Evolutionary conservation across 1,284 basidiomycete genomes (phyloP).

Genomic region (Sphagnurus paluster): DNA sequence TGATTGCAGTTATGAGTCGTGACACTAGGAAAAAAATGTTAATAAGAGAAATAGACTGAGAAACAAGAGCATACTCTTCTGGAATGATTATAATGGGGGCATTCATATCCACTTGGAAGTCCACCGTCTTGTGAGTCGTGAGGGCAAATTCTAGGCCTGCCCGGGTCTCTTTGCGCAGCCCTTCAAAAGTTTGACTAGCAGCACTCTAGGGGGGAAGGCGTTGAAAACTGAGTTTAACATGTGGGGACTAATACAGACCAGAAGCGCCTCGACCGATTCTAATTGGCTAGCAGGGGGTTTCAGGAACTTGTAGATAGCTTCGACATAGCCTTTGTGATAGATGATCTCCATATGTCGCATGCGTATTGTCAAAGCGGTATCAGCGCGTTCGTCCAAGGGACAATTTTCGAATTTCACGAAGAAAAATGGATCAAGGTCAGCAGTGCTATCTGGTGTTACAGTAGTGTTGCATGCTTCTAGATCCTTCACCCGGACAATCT

Average conservation of each 20-base stretch:
- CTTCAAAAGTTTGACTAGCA: constrained; percentile 94
- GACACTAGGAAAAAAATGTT: constrained; percentile 51
- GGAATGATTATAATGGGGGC: constrained; percentile 98
- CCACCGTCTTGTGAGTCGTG: constrained; percentile 92
- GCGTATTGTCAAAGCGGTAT: constrained; percentile 86
- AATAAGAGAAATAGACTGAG: constrained; percentile 5
- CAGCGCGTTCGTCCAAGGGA: constrained; percentile 91
- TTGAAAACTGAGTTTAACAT: not conserved
- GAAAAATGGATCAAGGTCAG: constrained; percentile 81
- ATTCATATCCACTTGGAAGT: constrained; percentile 95
- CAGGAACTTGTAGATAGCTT: constrained; percentile 92
- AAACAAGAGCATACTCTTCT: constrained; percentile 65
- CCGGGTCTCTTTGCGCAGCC: constrained; percentile 92
- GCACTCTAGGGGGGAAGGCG: constrained; percentile 61
- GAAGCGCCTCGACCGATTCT: constrained; percentile 89
- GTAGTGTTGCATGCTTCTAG: constrained; percentile 12
- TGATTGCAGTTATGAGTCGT: constrained; percentile 80
- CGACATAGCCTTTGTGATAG: constrained; percentile 93
- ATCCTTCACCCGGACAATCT: constrained; percentile 93
- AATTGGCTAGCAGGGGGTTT: constrained; percentile 94
- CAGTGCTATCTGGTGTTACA: constrained; percentile 27
- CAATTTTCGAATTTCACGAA: constrained; percentile 92
- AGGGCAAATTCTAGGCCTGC: constrained; percentile 94
- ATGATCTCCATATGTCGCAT: constrained; percentile 99
- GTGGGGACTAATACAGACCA: constrained; percentile 48